Conservation (phyloP, 2,329 filamentous ascomycete species). For the Neofusicoccum cordaticola region DNA sequence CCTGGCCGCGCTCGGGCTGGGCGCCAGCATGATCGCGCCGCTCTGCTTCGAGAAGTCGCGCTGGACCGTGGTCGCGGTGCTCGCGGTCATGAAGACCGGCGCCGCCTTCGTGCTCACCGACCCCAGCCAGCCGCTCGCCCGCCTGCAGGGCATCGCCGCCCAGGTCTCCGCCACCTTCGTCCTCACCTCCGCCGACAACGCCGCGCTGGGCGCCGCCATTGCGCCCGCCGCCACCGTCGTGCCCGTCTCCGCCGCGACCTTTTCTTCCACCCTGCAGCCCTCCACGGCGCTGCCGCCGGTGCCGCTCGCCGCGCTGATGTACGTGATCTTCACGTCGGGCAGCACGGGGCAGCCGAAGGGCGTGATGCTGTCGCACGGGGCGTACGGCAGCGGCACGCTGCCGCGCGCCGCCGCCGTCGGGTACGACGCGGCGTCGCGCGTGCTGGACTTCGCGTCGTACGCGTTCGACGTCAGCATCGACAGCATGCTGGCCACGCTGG, state of each 20-base stretch:
- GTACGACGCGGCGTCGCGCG: conserved; percentile 60
- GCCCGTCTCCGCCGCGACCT: not conserved
- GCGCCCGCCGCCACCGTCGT: conserved; percentile 26
- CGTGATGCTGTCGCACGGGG: conserved; percentile 22
- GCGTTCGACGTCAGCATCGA: conserved; percentile 87
- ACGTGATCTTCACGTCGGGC: conserved; percentile 53
- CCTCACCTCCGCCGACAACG: conserved; percentile 20
- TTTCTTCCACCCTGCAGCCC: not conserved
- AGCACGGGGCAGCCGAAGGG: conserved; percentile 24
- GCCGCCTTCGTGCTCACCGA: not conserved
- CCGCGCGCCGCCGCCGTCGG: conserved; percentile 26
- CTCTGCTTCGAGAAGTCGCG: conserved; percentile 22
- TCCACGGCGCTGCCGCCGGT: not conserved
- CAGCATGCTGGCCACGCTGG: conserved; percentile 36
- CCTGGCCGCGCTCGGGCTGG: not conserved
- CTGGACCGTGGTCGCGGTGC: conserved; percentile 18
- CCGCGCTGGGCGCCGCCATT: conserved; percentile 27
- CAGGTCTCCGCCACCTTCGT: conserved; percentile 24
- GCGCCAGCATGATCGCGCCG: conserved; percentile 5
- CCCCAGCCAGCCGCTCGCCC: not conserved
- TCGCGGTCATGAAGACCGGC: conserved; percentile 22
- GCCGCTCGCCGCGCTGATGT: conserved; percentile 59
- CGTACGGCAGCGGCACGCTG: conserved; percentile 29
- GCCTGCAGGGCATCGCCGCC: not conserved
- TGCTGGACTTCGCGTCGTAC: conserved; percentile 87